These are phyloP conservation scores for Knoxia roxburghii DNA, from an alignment of 257 asterid genomes.

Conservation along the genomic window DNA sequence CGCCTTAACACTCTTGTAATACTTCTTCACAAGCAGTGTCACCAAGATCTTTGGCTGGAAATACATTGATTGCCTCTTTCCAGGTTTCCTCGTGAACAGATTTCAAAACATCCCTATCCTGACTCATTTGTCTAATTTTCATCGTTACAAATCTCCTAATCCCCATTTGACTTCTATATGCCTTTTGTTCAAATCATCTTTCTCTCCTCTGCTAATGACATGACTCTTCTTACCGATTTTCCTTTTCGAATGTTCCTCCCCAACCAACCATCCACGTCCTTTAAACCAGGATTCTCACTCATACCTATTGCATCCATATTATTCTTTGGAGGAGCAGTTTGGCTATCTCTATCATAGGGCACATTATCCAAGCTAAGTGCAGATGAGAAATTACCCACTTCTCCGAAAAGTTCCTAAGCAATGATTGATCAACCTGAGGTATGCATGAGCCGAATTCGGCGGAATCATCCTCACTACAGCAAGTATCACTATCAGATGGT, in stretches of 20 bases:
- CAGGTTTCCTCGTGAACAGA: conserved; percentile 15
- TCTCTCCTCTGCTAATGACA: conserved; percentile 61
- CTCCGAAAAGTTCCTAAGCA: conserved; percentile 28
- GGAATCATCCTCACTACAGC: conserved; percentile 63
- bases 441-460: conserved; percentile 31
- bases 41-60: conserved; percentile 10
- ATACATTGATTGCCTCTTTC: conserved; percentile 10
- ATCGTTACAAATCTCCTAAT: conserved; percentile 28
- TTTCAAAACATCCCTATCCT: conserved; percentile 18
- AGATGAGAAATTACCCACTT: conserved; percentile 17
- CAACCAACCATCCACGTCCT: conserved; percentile 35
- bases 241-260: conserved; percentile 40
- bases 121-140: conserved; percentile 23
- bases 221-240: conserved; percentile 54
- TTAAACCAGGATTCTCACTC: conserved; percentile 27
- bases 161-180: conserved; percentile 40
- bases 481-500: conserved; percentile 81
- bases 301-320: conserved; percentile 25
- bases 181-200: conserved; percentile 20
- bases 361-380: conserved; percentile 24
- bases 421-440: conserved; percentile 36
- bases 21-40: conserved; percentile 21
- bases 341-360: conserved; percentile 19
- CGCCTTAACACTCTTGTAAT: conserved; percentile 20
- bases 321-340: conserved; percentile 27